Conservation (phyloP, 306 rosid species). For the Quercus variabilis region DNA sequence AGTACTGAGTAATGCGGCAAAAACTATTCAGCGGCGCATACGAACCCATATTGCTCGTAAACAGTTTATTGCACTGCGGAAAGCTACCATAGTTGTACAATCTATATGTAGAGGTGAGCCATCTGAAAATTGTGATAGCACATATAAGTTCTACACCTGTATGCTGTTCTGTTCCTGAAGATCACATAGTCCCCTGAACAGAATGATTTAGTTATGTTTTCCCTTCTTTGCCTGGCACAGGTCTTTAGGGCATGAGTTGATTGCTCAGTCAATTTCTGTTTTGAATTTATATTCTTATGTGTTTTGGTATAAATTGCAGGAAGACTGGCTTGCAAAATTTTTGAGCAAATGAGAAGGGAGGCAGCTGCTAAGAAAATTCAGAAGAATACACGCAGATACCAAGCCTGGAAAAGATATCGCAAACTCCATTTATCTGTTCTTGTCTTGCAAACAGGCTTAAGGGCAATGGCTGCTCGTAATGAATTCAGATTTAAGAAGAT, state of each 20-base stretch:
- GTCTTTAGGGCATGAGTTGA: slow-evolving; percentile 16
- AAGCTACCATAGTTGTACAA: slow-evolving; percentile 64
- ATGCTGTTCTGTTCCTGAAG: slow-evolving; percentile 11
- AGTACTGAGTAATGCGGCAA: slow-evolving; percentile 81
- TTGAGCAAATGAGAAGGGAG: slow-evolving; percentile 59
- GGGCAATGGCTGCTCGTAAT: slow-evolving; percentile 77
- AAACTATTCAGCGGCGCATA: slow-evolving; percentile 74
- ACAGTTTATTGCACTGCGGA: slow-evolving; percentile 72
- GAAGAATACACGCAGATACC: slow-evolving; percentile 59
- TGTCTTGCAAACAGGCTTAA: slow-evolving; percentile 77
- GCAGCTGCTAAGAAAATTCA: slow-evolving; percentile 82
- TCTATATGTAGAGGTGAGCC: slow-evolving; percentile 83
- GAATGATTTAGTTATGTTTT: background rate
- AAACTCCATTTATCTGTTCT: slow-evolving; percentile 60
- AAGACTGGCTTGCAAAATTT: slow-evolving; percentile 77
- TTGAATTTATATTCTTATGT: slow-evolving; percentile 15
- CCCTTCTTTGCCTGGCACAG: background rate
- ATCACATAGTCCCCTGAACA: slow-evolving; percentile 7
- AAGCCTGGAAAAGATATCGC: slow-evolving; percentile 54
- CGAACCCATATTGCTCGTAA: slow-evolving; percentile 77
- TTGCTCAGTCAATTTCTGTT: slow-evolving; percentile 23
- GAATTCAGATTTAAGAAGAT: slow-evolving; percentile 65
- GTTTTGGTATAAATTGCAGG: slow-evolving; percentile 49
- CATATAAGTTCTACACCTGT: slow-evolving; percentile 15
- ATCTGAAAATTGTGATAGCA: slow-evolving; percentile 19